These are phyloP conservation scores for Aspergillus sp. DNA, from an alignment of 2,329 filamentous ascomycete genomes.

Conservation along the genomic window DNA sequence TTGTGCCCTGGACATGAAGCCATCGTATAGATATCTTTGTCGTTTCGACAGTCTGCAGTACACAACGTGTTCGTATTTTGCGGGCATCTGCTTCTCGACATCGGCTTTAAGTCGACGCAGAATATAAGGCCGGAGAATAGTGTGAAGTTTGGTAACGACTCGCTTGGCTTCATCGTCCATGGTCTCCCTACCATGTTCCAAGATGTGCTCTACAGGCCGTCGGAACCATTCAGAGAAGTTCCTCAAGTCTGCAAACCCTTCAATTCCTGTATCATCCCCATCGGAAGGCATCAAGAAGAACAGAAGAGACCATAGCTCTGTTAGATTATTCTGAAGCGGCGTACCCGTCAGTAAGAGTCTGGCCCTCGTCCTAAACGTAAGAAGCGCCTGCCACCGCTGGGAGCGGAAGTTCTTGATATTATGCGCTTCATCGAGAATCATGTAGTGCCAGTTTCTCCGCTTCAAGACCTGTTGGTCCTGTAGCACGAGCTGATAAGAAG, in stretches of 20 bases:
- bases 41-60: slow-evolving; percentile 93
- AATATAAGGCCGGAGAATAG: slow-evolving; percentile 86
- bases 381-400: slow-evolving; percentile 89
- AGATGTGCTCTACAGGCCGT: slow-evolving; percentile 89
- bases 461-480: slow-evolving; percentile 94
- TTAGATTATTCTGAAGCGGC: slow-evolving; percentile 92
- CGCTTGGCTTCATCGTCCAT: slow-evolving; percentile 91
- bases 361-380: slow-evolving; percentile 87
- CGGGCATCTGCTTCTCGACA: slow-evolving; percentile 98
- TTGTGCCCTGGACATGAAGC: slow-evolving; percentile 85
- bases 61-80: slow-evolving; percentile 94
- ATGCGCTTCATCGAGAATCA: slow-evolving; percentile 96
- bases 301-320: slow-evolving; percentile 91
- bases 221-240: slow-evolving; percentile 97
- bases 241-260: slow-evolving; percentile 88
- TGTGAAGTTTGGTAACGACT: slow-evolving; percentile 89
- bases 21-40: slow-evolving; percentile 92
- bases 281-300: slow-evolving; percentile 95
- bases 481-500: slow-evolving; percentile 92
- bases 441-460: slow-evolving; percentile 90
- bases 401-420: slow-evolving; percentile 99
- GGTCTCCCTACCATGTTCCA: slow-evolving; percentile 88
- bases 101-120: slow-evolving; percentile 88
- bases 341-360: slow-evolving; percentile 88
- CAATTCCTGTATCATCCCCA: slow-evolving; percentile 66